These are phyloP conservation scores for Calocera cornea DNA, from an alignment of 768 basidiomycete species.

Conservation along the genomic window DNA sequence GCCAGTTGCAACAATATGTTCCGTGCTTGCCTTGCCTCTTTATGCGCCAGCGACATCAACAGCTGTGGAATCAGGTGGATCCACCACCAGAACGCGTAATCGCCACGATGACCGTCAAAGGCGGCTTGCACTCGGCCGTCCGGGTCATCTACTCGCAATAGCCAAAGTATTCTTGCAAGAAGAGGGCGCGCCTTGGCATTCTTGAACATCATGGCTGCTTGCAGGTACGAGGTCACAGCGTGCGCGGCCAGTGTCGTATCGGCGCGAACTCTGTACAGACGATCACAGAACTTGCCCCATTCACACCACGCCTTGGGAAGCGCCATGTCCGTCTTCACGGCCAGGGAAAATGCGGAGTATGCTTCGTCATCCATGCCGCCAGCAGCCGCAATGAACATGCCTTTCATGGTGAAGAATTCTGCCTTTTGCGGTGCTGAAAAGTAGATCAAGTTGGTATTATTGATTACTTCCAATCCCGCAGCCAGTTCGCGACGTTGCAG, in stretches of 20 bases:
- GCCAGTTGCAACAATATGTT: constrained; percentile 81
- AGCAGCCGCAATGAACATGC: constrained; percentile 90
- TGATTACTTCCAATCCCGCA: constrained; percentile 94
- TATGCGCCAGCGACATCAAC: constrained; percentile 72
- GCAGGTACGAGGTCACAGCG: constrained; percentile 94
- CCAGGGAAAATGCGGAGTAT: constrained; percentile 81
- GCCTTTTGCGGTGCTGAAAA: constrained; percentile 91
- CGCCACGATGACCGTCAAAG: constrained; percentile 92
- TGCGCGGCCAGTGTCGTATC: constrained; percentile 53
- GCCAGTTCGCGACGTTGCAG: constrained; percentile 91
- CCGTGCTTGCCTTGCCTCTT: constrained; percentile 86
- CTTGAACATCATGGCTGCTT: constrained; percentile 92
- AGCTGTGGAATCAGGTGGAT: constrained; percentile 93
- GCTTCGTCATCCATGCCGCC: constrained; percentile 72
- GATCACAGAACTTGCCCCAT: constrained; percentile 91
- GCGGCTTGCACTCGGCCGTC: constrained; percentile 34
- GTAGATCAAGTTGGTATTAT: constrained; percentile 98
- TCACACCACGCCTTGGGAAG: constrained; percentile 98
- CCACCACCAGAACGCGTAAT: constrained; percentile 97
- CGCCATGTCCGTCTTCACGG: constrained; percentile 87
- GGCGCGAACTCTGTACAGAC: constrained; percentile 73
- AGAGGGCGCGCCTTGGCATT: constrained; percentile 83
- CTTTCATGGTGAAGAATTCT: constrained; percentile 96
- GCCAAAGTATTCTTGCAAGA: constrained; percentile 87
- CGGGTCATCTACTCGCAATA: constrained; percentile 81